Conservation (phyloP, 2,329 filamentous ascomycete genomes). For the Phialophora chinensis region DNA sequence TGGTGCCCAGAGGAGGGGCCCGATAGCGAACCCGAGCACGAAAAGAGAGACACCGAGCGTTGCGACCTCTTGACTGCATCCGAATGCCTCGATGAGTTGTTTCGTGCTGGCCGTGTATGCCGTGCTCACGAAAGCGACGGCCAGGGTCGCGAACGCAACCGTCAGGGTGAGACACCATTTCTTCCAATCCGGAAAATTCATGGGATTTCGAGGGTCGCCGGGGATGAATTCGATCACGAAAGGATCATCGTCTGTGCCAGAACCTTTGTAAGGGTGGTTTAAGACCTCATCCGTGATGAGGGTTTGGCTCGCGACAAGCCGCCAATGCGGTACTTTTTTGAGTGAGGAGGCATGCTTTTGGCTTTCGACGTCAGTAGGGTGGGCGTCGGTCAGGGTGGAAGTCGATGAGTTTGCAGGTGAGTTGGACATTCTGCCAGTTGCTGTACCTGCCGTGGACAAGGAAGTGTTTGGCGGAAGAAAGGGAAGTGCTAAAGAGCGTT, state of each 20-base stretch:
- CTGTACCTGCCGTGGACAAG: conserved; percentile 1
- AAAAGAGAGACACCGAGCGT: conserved; percentile 59
- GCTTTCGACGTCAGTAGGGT: conserved; percentile 17
- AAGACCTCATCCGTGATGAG: conserved; percentile 40
- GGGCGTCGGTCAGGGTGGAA: conserved; percentile 16
- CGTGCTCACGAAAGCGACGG: conserved; percentile 58
- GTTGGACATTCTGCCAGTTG: conserved; percentile 12
- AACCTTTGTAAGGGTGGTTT: conserved; percentile 58
- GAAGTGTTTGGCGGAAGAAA: not conserved
- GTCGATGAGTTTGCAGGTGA: conserved; percentile 25
- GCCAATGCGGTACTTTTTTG: conserved; percentile 34
- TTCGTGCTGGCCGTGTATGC: conserved; percentile 64
- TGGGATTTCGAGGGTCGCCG: conserved; percentile 59
- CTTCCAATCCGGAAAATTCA: conserved; percentile 73
- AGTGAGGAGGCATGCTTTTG: conserved; percentile 17
- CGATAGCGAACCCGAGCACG: conserved; percentile 62
- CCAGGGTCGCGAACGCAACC: conserved; percentile 70
- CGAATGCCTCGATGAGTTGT: conserved; percentile 58
- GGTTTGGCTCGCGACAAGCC: conserved; percentile 32
- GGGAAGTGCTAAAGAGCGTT: not conserved
- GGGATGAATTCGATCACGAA: conserved; percentile 62
- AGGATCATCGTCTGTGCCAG: conserved; percentile 73
- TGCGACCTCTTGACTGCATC: conserved; percentile 54
- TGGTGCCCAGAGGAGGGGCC: conserved; percentile 60
- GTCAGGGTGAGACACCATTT: conserved; percentile 70